phyloP scores from a whole-genome alignment of 2,329 filamentous ascomycete species.

The Aspergillus arachidicola region DNA sequence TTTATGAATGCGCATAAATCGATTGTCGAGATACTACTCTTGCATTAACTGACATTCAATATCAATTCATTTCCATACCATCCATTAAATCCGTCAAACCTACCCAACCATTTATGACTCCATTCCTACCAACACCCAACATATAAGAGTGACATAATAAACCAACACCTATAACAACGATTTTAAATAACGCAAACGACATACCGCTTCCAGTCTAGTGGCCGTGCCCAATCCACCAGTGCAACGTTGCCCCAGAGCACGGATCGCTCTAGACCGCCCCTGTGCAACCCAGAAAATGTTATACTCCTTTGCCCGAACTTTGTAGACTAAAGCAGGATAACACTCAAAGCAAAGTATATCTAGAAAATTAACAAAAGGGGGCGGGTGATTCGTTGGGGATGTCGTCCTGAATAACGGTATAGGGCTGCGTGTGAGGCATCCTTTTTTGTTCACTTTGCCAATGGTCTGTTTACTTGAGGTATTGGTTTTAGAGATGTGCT shows the following conservation, averaged over 20 bases:
- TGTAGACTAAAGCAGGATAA: not conserved
- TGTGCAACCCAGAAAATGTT: not conserved
- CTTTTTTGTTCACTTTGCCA: not conserved
- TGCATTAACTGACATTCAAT: too few relatives aligned
- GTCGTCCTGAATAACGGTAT: not conserved
- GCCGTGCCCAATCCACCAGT: not conserved
- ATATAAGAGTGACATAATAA: not conserved
- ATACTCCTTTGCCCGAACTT: not conserved
- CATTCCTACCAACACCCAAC: too few relatives aligned
- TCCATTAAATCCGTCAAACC: too few relatives aligned
- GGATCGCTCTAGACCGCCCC: not conserved
- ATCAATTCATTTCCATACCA: too few relatives aligned
- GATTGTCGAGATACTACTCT: too few relatives aligned
- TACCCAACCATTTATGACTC: too few relatives aligned
- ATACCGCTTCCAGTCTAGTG: not conserved
- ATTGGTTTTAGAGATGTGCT: not conserved
- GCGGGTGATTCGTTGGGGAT: not conserved
- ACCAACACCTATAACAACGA: not conserved
- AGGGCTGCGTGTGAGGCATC: not conserved
- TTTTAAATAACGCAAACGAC: not conserved
- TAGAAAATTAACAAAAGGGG: not conserved
- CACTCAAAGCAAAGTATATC: not conserved
- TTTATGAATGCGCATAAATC: too few relatives aligned
- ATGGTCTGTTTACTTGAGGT: too few relatives aligned
- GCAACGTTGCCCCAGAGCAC: not conserved